These are phyloP conservation scores for Phytophthora hybrid DNA, from an alignment of 352 stramenopile species.

Conservation along the genomic window DNA sequence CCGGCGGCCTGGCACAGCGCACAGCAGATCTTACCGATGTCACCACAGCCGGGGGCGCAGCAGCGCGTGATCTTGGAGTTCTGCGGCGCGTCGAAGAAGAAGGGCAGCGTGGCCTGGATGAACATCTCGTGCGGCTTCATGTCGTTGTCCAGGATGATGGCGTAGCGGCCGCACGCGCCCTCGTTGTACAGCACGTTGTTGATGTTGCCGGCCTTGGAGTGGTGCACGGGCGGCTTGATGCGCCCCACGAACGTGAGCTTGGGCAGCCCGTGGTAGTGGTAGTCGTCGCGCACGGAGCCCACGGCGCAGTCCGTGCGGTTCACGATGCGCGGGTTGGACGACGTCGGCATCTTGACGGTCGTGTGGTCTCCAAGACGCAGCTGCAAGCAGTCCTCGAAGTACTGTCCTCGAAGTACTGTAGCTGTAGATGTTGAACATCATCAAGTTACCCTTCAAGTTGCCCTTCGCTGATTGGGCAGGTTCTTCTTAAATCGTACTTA, in stretches of 20 bases:
- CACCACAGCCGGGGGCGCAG: conserved; percentile 62
- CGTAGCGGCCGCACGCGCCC: conserved; percentile 69
- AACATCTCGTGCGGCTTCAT: conserved; percentile 88
- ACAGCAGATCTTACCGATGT: conserved; percentile 83
- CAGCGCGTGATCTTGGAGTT: conserved; percentile 76
- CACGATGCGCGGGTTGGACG: conserved; percentile 55
- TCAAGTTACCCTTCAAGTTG: too few species aligned
- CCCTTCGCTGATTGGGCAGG: too few species aligned
- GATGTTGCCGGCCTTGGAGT: conserved; percentile 84
- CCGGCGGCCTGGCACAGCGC: conserved; percentile 69
- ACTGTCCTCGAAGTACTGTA: too few species aligned
- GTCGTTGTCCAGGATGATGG: conserved; percentile 85
- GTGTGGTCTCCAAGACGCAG: conserved; percentile 71
- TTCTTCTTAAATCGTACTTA: too few species aligned
- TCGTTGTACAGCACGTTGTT: conserved; percentile 89
- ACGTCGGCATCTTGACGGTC: conserved; percentile 70
- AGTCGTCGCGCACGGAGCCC: conserved; percentile 75
- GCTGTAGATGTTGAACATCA: too few species aligned
- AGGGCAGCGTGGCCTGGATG: conserved; percentile 70
- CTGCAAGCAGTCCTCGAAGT: conserved; percentile 78
- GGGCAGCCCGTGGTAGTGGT: conserved; percentile 67
- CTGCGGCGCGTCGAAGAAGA: conserved; percentile 75
- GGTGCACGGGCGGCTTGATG: conserved; percentile 77
- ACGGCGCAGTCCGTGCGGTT: conserved; percentile 66
- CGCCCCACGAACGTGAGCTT: conserved; percentile 72